Percentiles rank a stretch among this genome's conserved stretches.
Evolutionary conservation across 2,329 filamentous ascomycete genomes (phyloP).

Genomic region (Boeremia lycopersici): DNA sequence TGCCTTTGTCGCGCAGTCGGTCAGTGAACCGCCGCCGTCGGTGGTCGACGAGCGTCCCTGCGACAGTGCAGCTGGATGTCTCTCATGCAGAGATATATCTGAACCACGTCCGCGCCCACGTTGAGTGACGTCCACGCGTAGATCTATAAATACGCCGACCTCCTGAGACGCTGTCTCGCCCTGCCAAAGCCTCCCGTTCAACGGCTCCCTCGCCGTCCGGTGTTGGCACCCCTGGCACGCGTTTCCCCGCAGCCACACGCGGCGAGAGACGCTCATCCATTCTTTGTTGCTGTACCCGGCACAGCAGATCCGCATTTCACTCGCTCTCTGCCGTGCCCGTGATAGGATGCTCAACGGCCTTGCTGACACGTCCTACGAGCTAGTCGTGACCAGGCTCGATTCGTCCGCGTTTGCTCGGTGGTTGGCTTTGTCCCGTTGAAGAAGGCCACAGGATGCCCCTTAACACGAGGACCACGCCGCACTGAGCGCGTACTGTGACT

Average conservation of each 20-base stretch:
- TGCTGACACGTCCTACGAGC: constrained; percentile 30
- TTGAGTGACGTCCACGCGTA: constrained; percentile 12
- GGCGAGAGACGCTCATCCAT: not conserved
- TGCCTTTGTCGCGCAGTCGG: not conserved
- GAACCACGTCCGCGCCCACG: not conserved
- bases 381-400: constrained; percentile 20
- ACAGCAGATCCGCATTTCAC: constrained; percentile 15
- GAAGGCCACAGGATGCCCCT: constrained; percentile 13
- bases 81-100: not conserved
- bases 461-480: constrained; percentile 8
- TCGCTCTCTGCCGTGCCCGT: constrained; percentile 14
- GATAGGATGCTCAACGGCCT: constrained; percentile 20
- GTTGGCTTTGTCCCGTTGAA: constrained; percentile 10
- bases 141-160: constrained; percentile 16
- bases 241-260: constrained; percentile 12
- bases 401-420: constrained; percentile 9
- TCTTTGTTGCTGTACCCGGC: constrained; percentile 10
- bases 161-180: constrained; percentile 15
- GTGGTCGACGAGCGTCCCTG: too few relatives aligned
- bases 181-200: constrained; percentile 16
- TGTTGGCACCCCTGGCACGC: constrained; percentile 14
- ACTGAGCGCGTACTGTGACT: constrained; percentile 10
- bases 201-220: constrained; percentile 10
- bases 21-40: too few relatives aligned
- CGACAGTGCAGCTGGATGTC: not conserved